Evolutionary conservation across 129 eudicot species (phyloP).

Genomic region (Lonicera japonica): DNA sequence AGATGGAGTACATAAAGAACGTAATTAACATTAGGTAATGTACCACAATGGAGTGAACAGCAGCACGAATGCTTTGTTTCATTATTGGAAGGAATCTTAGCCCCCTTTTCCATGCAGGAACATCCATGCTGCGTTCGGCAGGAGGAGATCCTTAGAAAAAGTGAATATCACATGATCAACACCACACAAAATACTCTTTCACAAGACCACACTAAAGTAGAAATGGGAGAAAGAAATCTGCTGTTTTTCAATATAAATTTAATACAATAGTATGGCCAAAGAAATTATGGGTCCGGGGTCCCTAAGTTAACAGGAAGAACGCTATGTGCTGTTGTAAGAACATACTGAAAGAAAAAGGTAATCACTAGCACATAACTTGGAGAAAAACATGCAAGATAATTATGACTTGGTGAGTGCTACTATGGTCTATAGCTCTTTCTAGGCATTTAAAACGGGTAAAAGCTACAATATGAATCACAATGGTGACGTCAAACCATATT

Average conservation of each 20-base stretch:
- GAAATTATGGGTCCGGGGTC: neutral
- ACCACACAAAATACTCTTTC: constrained; percentile 32
- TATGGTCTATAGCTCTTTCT: constrained; percentile 1
- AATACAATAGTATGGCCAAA: neutral
- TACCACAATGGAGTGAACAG: constrained; percentile 97
- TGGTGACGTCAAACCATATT: neutral
- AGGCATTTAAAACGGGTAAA: neutral
- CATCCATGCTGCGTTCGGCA: constrained; percentile 99
- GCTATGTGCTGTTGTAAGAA: neutral
- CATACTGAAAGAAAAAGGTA: neutral
- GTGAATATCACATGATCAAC: constrained; percentile 76
- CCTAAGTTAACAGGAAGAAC: neutral
- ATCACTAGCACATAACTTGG: constrained; percentile 4
- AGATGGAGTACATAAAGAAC: neutral
- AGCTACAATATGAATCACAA: neutral
- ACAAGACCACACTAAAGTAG: constrained; percentile 5
- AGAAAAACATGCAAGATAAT: neutral
- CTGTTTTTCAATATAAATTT: neutral
- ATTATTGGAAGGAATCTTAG: constrained; percentile 67
- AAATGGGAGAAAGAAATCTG: constrained; percentile 2
- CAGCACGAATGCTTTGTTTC: constrained; percentile 82
- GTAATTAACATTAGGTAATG: neutral
- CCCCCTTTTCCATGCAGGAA: constrained; percentile 94
- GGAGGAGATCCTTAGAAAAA: constrained; percentile 93
- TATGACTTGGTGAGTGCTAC: neutral